These are phyloP conservation scores for Acer yangbiense DNA, from an alignment of 345 rosid genomes.

Conservation along the genomic window DNA sequence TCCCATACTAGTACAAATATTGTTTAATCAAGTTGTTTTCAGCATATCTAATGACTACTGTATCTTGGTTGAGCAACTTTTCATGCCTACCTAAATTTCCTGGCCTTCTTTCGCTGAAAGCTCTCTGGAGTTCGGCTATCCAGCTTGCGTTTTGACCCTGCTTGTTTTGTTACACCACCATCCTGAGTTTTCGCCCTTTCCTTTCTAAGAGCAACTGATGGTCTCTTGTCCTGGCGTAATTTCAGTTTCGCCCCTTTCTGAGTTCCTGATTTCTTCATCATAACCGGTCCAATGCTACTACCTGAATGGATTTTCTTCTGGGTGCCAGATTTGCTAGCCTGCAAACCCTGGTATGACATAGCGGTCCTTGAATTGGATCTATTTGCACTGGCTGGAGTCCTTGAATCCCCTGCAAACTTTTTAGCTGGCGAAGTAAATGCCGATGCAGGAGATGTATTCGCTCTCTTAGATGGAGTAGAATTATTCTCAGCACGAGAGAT, in stretches of 20 bases:
- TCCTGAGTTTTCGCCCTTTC: conserved; percentile 48
- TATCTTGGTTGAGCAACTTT: not conserved
- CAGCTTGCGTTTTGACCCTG: conserved; percentile 70
- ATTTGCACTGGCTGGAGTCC: conserved; percentile 34
- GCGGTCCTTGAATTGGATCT: conserved; percentile 30
- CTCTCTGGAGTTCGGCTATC: conserved; percentile 63
- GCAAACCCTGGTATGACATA: conserved; percentile 81
- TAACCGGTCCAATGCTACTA: conserved; percentile 33
- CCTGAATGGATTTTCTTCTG: conserved; percentile 51
- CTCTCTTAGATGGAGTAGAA: conserved; percentile 73
- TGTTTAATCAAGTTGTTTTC: not conserved
- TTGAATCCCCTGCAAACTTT: conserved; percentile 47
- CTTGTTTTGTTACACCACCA: conserved; percentile 42
- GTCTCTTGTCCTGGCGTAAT: conserved; percentile 57
- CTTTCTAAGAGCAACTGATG: conserved; percentile 86
- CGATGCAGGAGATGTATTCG: conserved; percentile 33
- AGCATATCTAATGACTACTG: not conserved
- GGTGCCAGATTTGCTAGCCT: conserved; percentile 65
- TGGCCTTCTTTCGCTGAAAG: conserved; percentile 53
- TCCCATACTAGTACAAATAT: conserved; percentile 4
- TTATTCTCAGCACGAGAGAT: conserved; percentile 59
- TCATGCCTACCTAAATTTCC: conserved; percentile 32
- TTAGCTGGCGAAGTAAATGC: conserved; percentile 41
- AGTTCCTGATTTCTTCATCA: conserved; percentile 41
- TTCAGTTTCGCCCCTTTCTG: conserved; percentile 36